Conservation (phyloP, 148 eudicot genomes). For the Chenopodium suecicum region DNA sequence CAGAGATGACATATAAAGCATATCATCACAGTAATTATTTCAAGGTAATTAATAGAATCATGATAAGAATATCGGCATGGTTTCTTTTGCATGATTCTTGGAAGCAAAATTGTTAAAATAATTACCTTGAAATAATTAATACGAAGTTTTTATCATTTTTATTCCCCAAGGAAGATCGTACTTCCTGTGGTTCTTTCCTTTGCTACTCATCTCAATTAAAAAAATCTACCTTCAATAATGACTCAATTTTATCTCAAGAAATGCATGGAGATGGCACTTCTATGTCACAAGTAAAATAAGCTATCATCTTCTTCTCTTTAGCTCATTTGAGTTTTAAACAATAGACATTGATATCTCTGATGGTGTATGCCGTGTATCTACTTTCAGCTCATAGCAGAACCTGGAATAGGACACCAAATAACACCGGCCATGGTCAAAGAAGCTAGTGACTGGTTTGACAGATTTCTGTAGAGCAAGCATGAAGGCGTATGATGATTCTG, state of each 20-base stretch:
- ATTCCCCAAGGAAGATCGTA: neutral
- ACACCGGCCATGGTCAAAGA: conserved; percentile 77
- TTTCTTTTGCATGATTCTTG: neutral
- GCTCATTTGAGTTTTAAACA: neutral
- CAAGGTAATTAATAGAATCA: conserved; percentile 45
- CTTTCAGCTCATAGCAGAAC: conserved; percentile 68
- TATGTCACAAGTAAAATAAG: neutral
- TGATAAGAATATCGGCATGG: conserved; percentile 1
- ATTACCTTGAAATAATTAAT: neutral
- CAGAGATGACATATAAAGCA: conserved; percentile 47
- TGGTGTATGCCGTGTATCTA: neutral
- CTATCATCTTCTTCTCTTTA: neutral
- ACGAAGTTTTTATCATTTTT: neutral
- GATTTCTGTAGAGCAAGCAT: conserved; percentile 40
- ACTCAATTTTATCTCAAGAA: neutral
- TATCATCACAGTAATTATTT: conserved; percentile 45
- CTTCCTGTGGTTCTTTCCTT: neutral
- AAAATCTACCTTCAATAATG: neutral
- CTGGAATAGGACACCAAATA: conserved; percentile 77
- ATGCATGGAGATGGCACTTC: neutral
- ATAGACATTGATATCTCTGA: neutral
- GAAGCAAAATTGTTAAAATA: neutral
- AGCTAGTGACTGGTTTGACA: conserved; percentile 92
- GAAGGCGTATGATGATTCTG: neutral
- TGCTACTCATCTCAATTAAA: neutral